A percentile compares a stretch with the other conserved stretches of the same genome.
Conservation (phyloP, 2,329 filamentous ascomycete species). For the Neobulgaria alba region DNA sequence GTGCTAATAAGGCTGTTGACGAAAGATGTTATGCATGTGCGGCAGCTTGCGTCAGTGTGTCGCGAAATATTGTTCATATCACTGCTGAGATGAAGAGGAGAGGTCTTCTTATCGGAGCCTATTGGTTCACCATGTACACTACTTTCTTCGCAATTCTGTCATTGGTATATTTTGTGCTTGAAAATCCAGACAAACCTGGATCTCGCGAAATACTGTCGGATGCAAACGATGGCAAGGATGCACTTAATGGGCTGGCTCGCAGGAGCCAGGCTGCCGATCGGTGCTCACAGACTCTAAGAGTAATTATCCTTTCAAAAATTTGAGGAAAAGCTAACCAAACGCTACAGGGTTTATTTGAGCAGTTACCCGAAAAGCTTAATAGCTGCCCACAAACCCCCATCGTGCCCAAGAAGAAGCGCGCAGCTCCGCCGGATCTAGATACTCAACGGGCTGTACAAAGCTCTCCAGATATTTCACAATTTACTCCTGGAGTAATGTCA, state of each 20-base stretch:
- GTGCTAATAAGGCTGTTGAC: conserved; percentile 51
- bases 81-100: conserved; percentile 69
- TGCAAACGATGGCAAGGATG: conserved; percentile 74
- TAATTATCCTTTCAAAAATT: conserved; percentile 35
- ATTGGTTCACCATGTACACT: conserved; percentile 82
- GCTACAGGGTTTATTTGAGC: conserved; percentile 67
- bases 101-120: conserved; percentile 67
- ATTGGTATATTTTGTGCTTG: conserved; percentile 69
- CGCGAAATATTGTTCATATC: conserved; percentile 69
- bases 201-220: conserved; percentile 77
- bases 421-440: conserved; percentile 38
- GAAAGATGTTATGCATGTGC: conserved; percentile 70
- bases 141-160: conserved; percentile 76
- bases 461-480: conserved; percentile 14
- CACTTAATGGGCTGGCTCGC: conserved; percentile 68
- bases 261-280: conserved; percentile 84
- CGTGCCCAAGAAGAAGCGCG: conserved; percentile 44
- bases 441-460: conserved; percentile 27
- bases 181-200: conserved; percentile 68
- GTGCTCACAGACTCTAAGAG: conserved; percentile 69
- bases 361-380: conserved; percentile 64
- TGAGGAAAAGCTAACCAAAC: conserved; percentile 15
- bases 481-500: conserved; percentile 5
- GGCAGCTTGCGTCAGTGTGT: conserved; percentile 50
- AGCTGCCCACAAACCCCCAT: conserved; percentile 34